Percentiles rank a stretch among this genome's conserved stretches.
phyloP scores from a whole-genome alignment of 2,329 filamentous ascomycete species.

The Claviceps pazoutovae region DNA sequence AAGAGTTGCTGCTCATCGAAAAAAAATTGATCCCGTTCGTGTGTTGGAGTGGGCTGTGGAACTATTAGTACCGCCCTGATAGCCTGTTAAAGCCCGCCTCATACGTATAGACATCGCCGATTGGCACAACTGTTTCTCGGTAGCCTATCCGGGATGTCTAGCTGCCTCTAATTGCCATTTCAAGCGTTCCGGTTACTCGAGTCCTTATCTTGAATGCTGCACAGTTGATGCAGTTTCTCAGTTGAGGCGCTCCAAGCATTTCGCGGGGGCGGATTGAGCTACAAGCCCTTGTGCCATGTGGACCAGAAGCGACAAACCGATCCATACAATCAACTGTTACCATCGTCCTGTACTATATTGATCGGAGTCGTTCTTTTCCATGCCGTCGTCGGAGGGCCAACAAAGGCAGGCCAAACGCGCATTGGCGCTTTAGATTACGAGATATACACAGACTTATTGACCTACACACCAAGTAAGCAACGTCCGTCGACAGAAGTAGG shows the following conservation, averaged over 20 bases:
- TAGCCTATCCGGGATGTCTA: slow-evolving; percentile 1
- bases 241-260: slow-evolving; percentile 3
- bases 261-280: background rate
- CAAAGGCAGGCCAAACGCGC: background rate
- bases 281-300: background rate
- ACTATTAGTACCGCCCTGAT: background rate
- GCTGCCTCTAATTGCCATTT: slow-evolving; percentile 2
- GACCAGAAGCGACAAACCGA: background rate
- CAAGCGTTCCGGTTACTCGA: slow-evolving; percentile 4
- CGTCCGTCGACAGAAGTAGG: no score
- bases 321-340: background rate
- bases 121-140: slow-evolving; percentile 5
- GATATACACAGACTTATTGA: background rate
- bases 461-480: no score
- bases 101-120: background rate
- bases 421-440: background rate
- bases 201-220: slow-evolving; percentile 1
- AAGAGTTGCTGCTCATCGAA: background rate
- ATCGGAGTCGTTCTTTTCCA: background rate
- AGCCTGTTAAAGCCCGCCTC: background rate
- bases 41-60: background rate
- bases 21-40: background rate
- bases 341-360: no score
- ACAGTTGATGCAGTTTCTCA: slow-evolving; percentile 3
- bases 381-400: background rate